Percentiles rank a stretch among this genome's conserved stretches.
Conservation (phyloP, 1,284 basidiomycete species). For the Phaffia rhodozyma region DNA sequence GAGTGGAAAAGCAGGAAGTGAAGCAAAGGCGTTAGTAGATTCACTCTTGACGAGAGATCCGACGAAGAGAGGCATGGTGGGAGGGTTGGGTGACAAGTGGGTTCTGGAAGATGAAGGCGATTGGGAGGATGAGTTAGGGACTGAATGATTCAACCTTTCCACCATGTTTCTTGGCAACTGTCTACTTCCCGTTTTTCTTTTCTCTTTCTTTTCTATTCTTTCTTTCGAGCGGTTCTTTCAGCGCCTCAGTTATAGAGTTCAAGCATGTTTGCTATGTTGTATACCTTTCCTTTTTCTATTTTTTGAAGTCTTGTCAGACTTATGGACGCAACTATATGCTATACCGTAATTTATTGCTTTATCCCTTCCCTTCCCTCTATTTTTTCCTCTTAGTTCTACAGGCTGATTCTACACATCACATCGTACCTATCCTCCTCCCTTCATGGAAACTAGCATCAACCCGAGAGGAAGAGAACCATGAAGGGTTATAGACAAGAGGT, state of each 20-base stretch:
- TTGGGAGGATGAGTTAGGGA: conserved; percentile 45
- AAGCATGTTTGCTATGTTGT: neutral
- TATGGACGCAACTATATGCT: too few species aligned
- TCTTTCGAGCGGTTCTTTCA: neutral
- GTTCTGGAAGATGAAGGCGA: conserved; percentile 48
- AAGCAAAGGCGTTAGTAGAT: conserved; percentile 43
- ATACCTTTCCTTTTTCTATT: too few species aligned
- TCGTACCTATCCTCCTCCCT: too few species aligned
- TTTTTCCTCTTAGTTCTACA: too few species aligned
- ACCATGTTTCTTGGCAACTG: neutral
- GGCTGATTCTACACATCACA: too few species aligned
- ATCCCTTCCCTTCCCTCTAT: too few species aligned
- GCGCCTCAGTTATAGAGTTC: neutral
- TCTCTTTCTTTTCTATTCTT: neutral
- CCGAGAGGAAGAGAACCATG: too few species aligned
- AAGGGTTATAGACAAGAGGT: too few species aligned
- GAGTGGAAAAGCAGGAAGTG: conserved; percentile 22
- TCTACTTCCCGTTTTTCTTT: neutral
- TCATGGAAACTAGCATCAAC: too few species aligned
- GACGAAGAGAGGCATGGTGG: conserved; percentile 42
- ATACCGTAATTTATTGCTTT: too few species aligned
- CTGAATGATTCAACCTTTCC: conserved; percentile 10
- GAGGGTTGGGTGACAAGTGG: conserved; percentile 41
- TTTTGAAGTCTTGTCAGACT: too few species aligned
- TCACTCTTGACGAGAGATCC: conserved; percentile 58